These are phyloP conservation scores for slime mould (Dictyostelium discoideum) DNA, from an alignment of 78 protist species.

Conservation along the genomic window dicty_2.7 NC_007091.3:24001-24500, in stretches of 20 bases:
- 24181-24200: background rate
- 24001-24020: background rate
- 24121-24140: background rate
- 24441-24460: conserved; percentile 43
- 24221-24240: background rate
- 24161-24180: background rate
- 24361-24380: conserved; percentile 73
- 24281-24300: too few species aligned
- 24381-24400: conserved; percentile 41
- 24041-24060: conserved; percentile 24
- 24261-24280: background rate
- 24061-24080: background rate
- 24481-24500: conserved; percentile 56
- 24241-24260: background rate
- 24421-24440: conserved; percentile 27
- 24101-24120: background rate
- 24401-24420: conserved; percentile 62
- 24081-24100: background rate
- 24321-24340: conserved; percentile 5
- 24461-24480: conserved; percentile 37
- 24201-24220: too few species aligned
- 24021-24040: background rate
- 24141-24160: background rate
- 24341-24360: conserved; percentile 67
- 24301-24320: too few species aligned